Base-by-base conservation (phyloP, 345 rosid species). In the Atalantia buxifolia region DNA sequence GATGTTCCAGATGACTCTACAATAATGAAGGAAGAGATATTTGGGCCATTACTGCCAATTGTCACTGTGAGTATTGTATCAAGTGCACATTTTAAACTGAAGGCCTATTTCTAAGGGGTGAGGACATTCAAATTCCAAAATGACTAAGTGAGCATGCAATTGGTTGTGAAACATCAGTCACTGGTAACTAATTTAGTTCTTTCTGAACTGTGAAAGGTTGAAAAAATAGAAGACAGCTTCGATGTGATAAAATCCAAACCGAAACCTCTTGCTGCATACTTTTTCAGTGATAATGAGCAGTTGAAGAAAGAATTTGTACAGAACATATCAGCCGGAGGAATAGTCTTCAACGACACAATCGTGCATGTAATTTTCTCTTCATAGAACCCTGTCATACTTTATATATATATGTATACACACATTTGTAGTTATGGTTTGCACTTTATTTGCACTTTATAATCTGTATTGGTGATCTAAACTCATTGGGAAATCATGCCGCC, bases 291-390 rank as follows among this genome's bases (percentile, higher is more conserved):
- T 50, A 78, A 89, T 70, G 84, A 89, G 75, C 85, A 83, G 81
- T 83, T 92, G 76, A 88, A 88, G 85, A 75, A 83, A 71, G 69
- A 82, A 27, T 93, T 92, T 66, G 90, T 93, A 55, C 77, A 87
- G 53, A 76, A 86, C 57, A 83, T 93, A 66, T 76, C 91, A 2
- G 85, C 95, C 0, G 98, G 98, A 77, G 98, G 95, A 78, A 89
- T 93, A 45, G 59, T 83, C 79, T 80, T 93, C 81, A 95, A 95
- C 48, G 98, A 93, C 66, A 81, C 94, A 2, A 57, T 89, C 72
- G 53, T 90, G 18, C 98, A 95, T 22, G 95, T 95, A 78, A 77
- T n/a, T 55, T 6, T 69, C 53, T 30, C 38, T 63, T 1, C 53
- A 57, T 70, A n/a, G 57, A 71, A 59, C 25, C 45, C 6, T 48